Conservation (phyloP, 2,329 filamentous ascomycete species). For the Grosmannia clavigera region DNA sequence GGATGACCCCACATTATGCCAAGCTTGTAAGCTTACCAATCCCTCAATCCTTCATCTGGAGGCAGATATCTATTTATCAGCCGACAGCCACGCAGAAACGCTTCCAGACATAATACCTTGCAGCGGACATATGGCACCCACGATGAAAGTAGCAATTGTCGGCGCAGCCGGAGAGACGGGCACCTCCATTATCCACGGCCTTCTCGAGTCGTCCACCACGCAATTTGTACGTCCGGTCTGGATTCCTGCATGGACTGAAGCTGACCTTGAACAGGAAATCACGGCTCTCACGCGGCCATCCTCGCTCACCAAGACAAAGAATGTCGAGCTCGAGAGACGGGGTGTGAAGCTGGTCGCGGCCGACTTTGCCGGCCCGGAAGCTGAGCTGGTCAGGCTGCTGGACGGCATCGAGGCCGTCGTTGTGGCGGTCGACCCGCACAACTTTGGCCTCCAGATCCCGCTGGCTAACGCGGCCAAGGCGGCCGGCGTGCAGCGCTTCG, state of each 20-base stretch:
- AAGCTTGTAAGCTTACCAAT: too few species aligned
- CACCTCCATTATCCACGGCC: conserved; percentile 22
- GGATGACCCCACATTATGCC: too few species aligned
- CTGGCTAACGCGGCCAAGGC: conserved; percentile 19
- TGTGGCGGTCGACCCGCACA: not conserved
- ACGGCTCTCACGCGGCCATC: conserved; percentile 1
- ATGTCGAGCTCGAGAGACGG: conserved; percentile 16
- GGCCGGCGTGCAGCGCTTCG: conserved; percentile 19
- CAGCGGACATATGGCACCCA: not conserved
- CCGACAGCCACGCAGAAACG: too few species aligned
- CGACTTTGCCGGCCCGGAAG: not conserved
- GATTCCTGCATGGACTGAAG: too few species aligned
- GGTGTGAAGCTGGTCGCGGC: not conserved
- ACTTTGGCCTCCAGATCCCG: conserved; percentile 5
- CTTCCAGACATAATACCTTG: too few species aligned
- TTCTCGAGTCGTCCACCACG: conserved; percentile 1
- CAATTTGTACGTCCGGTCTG: conserved; percentile 1
- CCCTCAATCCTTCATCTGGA: too few species aligned
- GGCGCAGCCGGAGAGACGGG: conserved; percentile 32
- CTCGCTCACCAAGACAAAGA: conserved; percentile 2
- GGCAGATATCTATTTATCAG: too few species aligned
- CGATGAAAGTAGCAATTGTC: conserved; percentile 21
- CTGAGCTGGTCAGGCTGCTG: not conserved
- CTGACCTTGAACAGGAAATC: conserved; percentile 4
- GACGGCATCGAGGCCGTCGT: not conserved